These are phyloP conservation scores for Tardiomyces digboiensis DNA, from an alignment of 1,139 yeast species.

Conservation along the genomic window DNA sequence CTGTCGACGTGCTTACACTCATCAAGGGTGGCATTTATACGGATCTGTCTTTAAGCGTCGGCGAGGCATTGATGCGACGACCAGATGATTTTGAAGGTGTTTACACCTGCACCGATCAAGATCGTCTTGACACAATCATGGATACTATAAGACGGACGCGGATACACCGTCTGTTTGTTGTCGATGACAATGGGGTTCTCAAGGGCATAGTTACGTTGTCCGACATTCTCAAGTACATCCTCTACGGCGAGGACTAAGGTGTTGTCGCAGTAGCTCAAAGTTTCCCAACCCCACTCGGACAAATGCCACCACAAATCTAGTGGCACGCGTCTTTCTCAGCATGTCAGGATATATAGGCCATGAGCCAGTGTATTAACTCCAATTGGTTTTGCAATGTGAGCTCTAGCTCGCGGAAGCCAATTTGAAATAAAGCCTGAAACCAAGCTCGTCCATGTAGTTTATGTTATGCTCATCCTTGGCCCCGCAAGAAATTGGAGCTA, in stretches of 20 bases:
- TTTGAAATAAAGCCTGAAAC: too few species aligned
- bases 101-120: constrained; percentile 86
- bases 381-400: too few species aligned
- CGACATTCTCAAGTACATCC: constrained; percentile 78
- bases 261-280: too few species aligned
- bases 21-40: constrained; percentile 94
- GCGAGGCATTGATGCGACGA: constrained; percentile 91
- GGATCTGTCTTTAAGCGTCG: constrained; percentile 85
- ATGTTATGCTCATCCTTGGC: too few species aligned
- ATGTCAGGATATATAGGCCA: too few species aligned
- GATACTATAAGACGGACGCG: constrained; percentile 90
- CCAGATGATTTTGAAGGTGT: constrained; percentile 98
- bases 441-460: too few species aligned
- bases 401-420: too few species aligned
- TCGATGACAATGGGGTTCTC: constrained; percentile 69
- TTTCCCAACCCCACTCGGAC: too few species aligned
- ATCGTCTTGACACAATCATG: constrained; percentile 82
- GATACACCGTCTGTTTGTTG: constrained; percentile 86
- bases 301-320: too few species aligned
- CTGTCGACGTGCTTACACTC: constrained; percentile 86
- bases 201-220: constrained; percentile 84
- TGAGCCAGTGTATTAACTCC: too few species aligned
- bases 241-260: constrained; percentile 43
- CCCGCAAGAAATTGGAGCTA: too few species aligned
- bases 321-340: too few species aligned